These are phyloP conservation scores for Aristolochia contorta DNA, from an alignment of 164 flowering plant genomes.

Conservation along the genomic window DNA sequence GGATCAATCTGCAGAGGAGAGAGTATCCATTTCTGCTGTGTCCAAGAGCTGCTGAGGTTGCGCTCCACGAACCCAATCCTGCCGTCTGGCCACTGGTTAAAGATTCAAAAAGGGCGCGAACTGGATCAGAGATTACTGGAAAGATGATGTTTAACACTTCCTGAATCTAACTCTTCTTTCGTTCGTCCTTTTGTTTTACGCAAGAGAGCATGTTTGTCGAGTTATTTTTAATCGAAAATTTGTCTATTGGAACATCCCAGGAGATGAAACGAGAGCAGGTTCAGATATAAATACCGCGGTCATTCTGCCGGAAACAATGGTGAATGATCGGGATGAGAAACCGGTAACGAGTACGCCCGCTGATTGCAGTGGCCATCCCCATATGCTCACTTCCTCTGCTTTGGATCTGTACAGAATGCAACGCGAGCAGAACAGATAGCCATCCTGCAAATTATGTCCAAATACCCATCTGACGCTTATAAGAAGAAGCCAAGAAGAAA, in stretches of 20 bases:
- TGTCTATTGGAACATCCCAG: neutral
- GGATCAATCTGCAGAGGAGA: constrained; percentile 55
- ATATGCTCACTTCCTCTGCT: constrained; percentile 57
- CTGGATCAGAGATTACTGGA: neutral
- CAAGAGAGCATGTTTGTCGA: too few species aligned
- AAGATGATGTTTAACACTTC: neutral
- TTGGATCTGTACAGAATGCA: constrained; percentile 52
- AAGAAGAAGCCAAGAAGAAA: neutral
- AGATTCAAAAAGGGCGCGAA: neutral
- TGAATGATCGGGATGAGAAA: constrained; percentile 47
- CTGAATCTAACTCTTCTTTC: too few species aligned
- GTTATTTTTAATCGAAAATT: neutral
- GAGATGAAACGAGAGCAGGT: neutral
- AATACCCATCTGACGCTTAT: neutral
- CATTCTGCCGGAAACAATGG: constrained; percentile 59
- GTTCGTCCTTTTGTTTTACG: too few species aligned
- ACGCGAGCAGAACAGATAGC: constrained; percentile 36
- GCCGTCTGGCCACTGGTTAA: constrained; percentile 51
- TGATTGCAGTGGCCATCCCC: constrained; percentile 97
- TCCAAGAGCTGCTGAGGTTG: constrained; percentile 48
- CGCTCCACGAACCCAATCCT: constrained; percentile 21
- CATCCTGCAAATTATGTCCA: constrained; percentile 34
- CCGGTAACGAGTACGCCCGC: constrained; percentile 57
- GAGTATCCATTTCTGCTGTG: constrained; percentile 47
- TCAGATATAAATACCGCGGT: constrained; percentile 38